Percentiles rank a stretch among this genome's conserved stretches.
Conservation (phyloP, 2,329 filamentous ascomycete genomes). For the Cladophialophora immunda region DNA sequence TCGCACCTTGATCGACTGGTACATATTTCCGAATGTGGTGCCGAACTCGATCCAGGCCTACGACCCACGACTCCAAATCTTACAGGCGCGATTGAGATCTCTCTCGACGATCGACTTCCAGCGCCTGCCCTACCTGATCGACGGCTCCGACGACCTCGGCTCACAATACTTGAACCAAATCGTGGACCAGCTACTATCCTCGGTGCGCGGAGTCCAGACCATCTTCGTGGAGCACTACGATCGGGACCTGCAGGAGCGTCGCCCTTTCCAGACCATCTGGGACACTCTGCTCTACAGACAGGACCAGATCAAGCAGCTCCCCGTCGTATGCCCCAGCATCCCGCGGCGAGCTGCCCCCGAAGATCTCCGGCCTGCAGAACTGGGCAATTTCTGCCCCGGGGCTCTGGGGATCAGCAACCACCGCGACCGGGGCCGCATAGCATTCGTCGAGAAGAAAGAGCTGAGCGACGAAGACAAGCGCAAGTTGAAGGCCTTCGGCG, state of each 20-base stretch:
- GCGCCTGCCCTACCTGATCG: conserved; percentile 37
- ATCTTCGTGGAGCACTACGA: conserved; percentile 41
- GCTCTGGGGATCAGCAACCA: conserved; percentile 40
- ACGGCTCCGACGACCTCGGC: conserved; percentile 34
- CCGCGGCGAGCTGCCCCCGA: conserved; percentile 33
- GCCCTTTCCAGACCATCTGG: conserved; percentile 37
- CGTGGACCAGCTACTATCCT: conserved; percentile 37
- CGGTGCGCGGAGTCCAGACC: conserved; percentile 36
- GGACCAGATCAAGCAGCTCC: conserved; percentile 34
- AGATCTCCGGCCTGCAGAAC: conserved; percentile 27
- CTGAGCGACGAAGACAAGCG: conserved; percentile 33
- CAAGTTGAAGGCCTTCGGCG: conserved; percentile 33
- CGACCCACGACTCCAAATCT: conserved; percentile 41
- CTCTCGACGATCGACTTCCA: conserved; percentile 32
- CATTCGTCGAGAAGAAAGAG: conserved; percentile 34
- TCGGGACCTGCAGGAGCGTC: conserved; percentile 35
- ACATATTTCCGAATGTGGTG: conserved; percentile 39
- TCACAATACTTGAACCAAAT: conserved; percentile 34
- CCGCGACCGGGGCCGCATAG: conserved; percentile 38
- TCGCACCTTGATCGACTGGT: conserved; percentile 39
- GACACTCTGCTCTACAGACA: conserved; percentile 34
- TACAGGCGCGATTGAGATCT: conserved; percentile 31
- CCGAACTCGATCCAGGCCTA: conserved; percentile 39
- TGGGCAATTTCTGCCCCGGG: conserved; percentile 40
- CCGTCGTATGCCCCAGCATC: conserved; percentile 30